Evolutionary conservation across 1,284 basidiomycete genomes (phyloP).

Genomic region (Inonotus obliquus): DNA sequence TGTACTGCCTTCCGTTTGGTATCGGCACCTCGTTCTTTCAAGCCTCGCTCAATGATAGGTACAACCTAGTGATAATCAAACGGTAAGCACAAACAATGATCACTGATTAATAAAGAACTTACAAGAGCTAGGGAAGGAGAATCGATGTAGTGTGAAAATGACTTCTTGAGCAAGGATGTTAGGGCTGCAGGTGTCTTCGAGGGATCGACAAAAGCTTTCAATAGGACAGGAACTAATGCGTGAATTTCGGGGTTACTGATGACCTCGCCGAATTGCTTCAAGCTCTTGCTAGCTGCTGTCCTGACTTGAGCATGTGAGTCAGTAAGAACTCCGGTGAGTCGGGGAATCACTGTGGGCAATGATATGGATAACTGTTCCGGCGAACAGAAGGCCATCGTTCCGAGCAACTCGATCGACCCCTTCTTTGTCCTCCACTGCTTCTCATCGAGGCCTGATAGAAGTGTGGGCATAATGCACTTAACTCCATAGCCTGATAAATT

Average conservation of each 20-base stretch:
- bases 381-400: conserved; percentile 99
- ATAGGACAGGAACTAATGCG: conserved; percentile 83
- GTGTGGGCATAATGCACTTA: conserved; percentile 89
- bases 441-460: conserved; percentile 91
- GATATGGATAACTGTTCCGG: conserved; percentile 94
- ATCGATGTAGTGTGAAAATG: conserved; percentile 98
- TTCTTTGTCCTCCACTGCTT: conserved; percentile 99
- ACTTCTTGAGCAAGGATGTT: conserved; percentile 82
- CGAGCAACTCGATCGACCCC: conserved; percentile 94
- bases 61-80: conserved; percentile 57
- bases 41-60: conserved; percentile 92
- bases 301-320: conserved; percentile 98
- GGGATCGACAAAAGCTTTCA: conserved; percentile 96
- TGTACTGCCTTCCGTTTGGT: conserved; percentile 95
- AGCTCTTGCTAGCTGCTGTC: conserved; percentile 86
- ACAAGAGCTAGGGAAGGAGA: conserved; percentile 96
- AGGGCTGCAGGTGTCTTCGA: conserved; percentile 87
- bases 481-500: conserved; percentile 93
- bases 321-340: conserved; percentile 90
- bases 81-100: conserved; percentile 16
- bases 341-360: conserved; percentile 94
- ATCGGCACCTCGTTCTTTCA: conserved; percentile 89
- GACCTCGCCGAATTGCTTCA: conserved; percentile 98
- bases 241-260: conserved; percentile 95
- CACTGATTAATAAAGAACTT: conserved; percentile 25